These are phyloP conservation scores for Prunus salicina DNA, from an alignment of 306 rosid genomes.

Conservation along the genomic window DNA sequence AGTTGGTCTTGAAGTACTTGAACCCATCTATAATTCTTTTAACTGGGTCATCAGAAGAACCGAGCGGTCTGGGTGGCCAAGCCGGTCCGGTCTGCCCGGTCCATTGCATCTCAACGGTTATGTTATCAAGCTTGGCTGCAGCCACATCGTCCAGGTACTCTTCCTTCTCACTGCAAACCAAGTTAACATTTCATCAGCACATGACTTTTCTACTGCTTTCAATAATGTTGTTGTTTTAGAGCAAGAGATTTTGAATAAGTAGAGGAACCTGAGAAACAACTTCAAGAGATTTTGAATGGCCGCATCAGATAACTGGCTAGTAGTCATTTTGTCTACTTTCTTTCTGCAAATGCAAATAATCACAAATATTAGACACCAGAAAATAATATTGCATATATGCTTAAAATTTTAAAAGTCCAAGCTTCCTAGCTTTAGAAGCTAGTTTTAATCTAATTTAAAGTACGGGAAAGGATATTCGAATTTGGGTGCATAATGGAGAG, in stretches of 20 bases:
- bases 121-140: conserved; percentile 35
- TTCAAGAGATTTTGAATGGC: conserved; percentile 36
- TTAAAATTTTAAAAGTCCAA: too few relatives aligned
- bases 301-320: conserved; percentile 17
- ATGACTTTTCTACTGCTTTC: too few relatives aligned
- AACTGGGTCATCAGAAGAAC: conserved; percentile 13
- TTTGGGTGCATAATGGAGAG: too few relatives aligned
- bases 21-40: conserved; percentile 42
- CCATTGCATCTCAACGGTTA: conserved; percentile 27
- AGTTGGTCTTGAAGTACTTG: conserved; percentile 30
- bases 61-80: background rate
- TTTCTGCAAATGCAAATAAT: conserved; percentile 24
- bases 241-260: background rate
- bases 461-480: rapidly evolving
- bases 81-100: background rate
- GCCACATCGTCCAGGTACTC: conserved; percentile 28
- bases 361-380: background rate
- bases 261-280: conserved; percentile 39
- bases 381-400: too few relatives aligned
- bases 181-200: too few relatives aligned
- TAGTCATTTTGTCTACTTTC: conserved; percentile 28
- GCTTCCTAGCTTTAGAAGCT: too few relatives aligned
- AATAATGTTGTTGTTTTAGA: too few relatives aligned
- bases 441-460: too few relatives aligned
- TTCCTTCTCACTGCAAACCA: conserved; percentile 41